Percentiles rank a stretch among this genome's conserved stretches.
These are phyloP conservation scores for Guadua angustifolia DNA, from an alignment of 176 grass and related monocot species.

Conservation along the genomic window DNA sequence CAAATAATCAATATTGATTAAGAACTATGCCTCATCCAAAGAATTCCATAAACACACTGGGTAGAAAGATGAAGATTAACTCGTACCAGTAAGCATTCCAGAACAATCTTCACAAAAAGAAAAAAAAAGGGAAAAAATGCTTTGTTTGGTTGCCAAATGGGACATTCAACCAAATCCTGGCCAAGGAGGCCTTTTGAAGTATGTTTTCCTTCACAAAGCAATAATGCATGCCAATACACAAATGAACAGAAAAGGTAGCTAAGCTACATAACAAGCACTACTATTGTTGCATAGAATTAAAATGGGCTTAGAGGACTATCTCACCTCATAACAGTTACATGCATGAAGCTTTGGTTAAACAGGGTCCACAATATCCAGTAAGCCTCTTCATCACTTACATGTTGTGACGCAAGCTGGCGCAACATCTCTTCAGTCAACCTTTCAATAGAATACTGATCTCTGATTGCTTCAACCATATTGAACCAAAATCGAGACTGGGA, in stretches of 20 bases:
- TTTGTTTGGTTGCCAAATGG: slow-evolving; percentile 19
- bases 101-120: slow-evolving; percentile 2
- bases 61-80: slow-evolving; percentile 32
- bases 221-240: slow-evolving; percentile 29
- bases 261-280: slow-evolving; percentile 23
- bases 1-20: background rate
- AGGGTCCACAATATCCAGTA: slow-evolving; percentile 85
- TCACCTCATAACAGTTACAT: slow-evolving; percentile 68
- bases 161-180: background rate
- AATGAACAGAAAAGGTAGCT: slow-evolving; percentile 23
- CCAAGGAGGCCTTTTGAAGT: slow-evolving; percentile 17
- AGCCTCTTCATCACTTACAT: slow-evolving; percentile 78
- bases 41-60: background rate
- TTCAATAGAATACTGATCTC: slow-evolving; percentile 90
- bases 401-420: slow-evolving; percentile 65
- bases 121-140: background rate
- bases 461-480: slow-evolving; percentile 74
- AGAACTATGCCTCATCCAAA: background rate
- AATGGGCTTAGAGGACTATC: slow-evolving; percentile 22
- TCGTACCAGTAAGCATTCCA: slow-evolving; percentile 21
- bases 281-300: slow-evolving; percentile 25
- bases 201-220: slow-evolving; percentile 12
- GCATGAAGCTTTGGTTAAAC: slow-evolving; percentile 67
- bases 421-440: slow-evolving; percentile 82
- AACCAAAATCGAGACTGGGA: slow-evolving; percentile 81